phyloP scores from a whole-genome alignment of 2,329 filamentous ascomycete species.

The Triangularia setosa region DNA sequence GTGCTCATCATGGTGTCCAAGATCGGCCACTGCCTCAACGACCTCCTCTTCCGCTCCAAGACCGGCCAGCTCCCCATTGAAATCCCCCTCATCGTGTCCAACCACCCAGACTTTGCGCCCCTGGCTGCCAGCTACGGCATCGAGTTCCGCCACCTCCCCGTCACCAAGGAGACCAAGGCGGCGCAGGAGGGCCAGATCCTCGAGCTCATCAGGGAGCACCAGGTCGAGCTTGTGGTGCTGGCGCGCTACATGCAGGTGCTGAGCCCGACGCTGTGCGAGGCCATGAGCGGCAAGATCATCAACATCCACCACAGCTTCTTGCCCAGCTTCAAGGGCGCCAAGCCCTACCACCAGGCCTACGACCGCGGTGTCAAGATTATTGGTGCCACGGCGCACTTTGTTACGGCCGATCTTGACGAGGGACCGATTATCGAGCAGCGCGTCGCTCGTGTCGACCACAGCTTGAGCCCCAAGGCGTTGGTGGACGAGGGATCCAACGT shows the following conservation, averaged over 20 bases:
- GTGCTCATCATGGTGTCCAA: constrained; percentile 88
- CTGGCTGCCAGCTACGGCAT: constrained; percentile 72
- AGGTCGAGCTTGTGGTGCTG: constrained; percentile 74
- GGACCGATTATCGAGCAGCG: constrained; percentile 87
- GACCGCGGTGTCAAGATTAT: constrained; percentile 87
- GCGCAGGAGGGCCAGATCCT: constrained; percentile 70
- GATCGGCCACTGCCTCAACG: constrained; percentile 81
- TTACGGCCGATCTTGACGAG: constrained; percentile 80
- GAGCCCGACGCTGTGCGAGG: constrained; percentile 67
- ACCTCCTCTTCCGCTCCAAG: constrained; percentile 75
- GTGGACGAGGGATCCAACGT: constrained; percentile 79
- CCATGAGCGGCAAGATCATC: constrained; percentile 83
- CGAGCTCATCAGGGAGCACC: constrained; percentile 63
- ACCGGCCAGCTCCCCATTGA: constrained; percentile 72
- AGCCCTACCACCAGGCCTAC: constrained; percentile 84
- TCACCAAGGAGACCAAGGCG: constrained; percentile 72
- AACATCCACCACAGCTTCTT: constrained; percentile 89
- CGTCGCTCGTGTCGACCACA: constrained; percentile 71
- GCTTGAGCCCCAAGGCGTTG: constrained; percentile 69
- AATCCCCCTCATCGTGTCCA: constrained; percentile 74
- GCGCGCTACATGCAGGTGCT: constrained; percentile 88
- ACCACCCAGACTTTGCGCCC: constrained; percentile 69
- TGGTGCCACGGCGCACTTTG: constrained; percentile 80
- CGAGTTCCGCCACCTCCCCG: constrained; percentile 75
- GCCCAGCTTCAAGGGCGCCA: constrained; percentile 82